Evolutionary conservation across 139 green algal genomes (phyloP).

Genomic region (Medakamo hakoo): DNA sequence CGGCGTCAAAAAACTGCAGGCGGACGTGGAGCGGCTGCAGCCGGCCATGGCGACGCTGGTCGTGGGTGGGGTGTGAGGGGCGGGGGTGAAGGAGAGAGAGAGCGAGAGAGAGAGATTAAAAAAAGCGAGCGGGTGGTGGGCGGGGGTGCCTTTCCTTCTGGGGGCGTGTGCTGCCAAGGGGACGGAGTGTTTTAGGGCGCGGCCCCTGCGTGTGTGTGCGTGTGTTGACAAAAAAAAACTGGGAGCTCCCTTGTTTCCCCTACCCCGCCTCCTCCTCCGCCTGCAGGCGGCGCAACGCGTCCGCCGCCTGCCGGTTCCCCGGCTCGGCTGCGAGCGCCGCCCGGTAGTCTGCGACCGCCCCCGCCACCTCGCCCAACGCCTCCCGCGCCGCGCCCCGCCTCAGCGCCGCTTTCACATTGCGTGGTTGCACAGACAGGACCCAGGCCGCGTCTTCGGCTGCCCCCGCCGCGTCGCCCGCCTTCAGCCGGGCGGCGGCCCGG

Average conservation of each 20-base stretch:
- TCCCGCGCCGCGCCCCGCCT: conserved; percentile 22
- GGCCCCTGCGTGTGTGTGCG: too few species aligned
- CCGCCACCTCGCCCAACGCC: conserved; percentile 9
- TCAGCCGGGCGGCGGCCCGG: conserved; percentile 52
- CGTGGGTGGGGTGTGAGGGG: neutral
- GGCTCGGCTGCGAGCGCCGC: conserved; percentile 28
- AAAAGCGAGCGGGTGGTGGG: too few species aligned
- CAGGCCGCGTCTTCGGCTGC: conserved; percentile 32
- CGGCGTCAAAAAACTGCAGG: neutral
- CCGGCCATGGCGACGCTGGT: neutral
- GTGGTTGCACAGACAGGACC: conserved; percentile 31
- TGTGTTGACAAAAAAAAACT: neutral
- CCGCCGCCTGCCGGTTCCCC: conserved; percentile 32
- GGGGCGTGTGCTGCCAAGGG: too few species aligned
- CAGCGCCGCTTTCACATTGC: conserved; percentile 64
- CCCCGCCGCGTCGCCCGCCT: conserved; percentile 29
- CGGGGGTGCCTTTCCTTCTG: too few species aligned
- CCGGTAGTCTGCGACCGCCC: conserved; percentile 21
- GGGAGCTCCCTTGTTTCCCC: neutral
- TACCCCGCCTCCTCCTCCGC: conserved; percentile 1
- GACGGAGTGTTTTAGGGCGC: too few species aligned
- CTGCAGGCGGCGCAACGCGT: conserved; percentile 9
- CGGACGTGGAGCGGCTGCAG: neutral
- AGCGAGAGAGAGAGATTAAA: neutral
- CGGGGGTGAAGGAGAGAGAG: neutral